Percentiles rank a stretch among this genome's conserved stretches.
Evolutionary conservation across 805 yeast genomes (phyloP).

Genomic region (Teunomyces kruisii): DNA sequence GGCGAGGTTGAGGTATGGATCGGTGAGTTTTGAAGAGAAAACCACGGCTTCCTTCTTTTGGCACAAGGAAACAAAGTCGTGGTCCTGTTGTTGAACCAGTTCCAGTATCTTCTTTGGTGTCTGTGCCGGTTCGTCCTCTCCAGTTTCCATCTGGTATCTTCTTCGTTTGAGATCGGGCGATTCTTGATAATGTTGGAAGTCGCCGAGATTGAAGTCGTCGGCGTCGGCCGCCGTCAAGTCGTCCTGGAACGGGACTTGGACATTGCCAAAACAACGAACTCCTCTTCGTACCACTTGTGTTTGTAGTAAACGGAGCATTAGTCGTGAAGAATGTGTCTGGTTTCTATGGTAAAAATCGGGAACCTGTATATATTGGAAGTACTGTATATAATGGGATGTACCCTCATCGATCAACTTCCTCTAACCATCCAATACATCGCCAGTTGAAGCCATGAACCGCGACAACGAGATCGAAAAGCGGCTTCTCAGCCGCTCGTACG

Average conservation of each 20-base stretch:
- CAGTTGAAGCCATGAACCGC: slow-evolving; percentile 21
- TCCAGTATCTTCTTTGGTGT: slow-evolving; percentile 5
- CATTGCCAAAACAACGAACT: slow-evolving; percentile 9
- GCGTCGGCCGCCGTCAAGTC: slow-evolving; percentile 33
- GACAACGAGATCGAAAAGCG: slow-evolving; percentile 46
- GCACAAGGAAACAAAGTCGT: background rate
- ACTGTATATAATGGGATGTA: background rate
- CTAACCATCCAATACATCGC: background rate
- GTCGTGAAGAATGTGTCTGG: no score
- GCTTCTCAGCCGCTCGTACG: slow-evolving; percentile 45
- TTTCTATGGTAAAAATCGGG: no score
- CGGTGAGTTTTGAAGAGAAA: slow-evolving; percentile 54
- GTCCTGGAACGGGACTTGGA: slow-evolving; percentile 39
- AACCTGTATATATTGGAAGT: background rate
- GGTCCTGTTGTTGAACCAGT: slow-evolving; percentile 2
- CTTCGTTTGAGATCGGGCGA: slow-evolving; percentile 1
- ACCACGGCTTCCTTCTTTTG: slow-evolving; percentile 44
- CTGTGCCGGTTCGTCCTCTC: background rate
- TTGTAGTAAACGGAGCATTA: slow-evolving; percentile 1
- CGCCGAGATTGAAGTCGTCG: slow-evolving; percentile 38
- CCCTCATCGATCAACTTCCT: background rate
- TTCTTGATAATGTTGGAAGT: slow-evolving; percentile 35
- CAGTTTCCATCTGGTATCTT: background rate
- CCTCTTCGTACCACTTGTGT: background rate
- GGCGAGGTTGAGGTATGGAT: slow-evolving; percentile 79